Base-by-base conservation (phyloP, 768 basidiomycete genomes). In the Piloderma croceum region DNA sequence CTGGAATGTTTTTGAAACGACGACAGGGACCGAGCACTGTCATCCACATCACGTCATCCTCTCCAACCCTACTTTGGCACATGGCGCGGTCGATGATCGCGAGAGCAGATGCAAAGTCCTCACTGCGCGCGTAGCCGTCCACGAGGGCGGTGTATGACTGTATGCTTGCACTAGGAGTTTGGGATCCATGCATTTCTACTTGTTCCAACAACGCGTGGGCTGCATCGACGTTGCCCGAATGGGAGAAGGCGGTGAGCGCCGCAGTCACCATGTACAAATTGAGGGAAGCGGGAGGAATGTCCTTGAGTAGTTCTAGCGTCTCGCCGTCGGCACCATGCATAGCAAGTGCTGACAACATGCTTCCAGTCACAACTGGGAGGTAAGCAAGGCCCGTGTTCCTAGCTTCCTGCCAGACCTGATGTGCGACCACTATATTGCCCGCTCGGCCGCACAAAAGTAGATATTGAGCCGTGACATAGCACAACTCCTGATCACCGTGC, bases 41-140 rank as follows among this genome's bases (percentile, higher is more conserved):
- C 49, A 52, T 52, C 51, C 51, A 52, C 49, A 52, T 52, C 45
- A 52, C 51, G 27, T 47, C 51, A 31, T 52, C 51, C 38, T 52
- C 51, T 47, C 51, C 49, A 39, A 47, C 44, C n/a, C n/a, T n/a
- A 19, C 41, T 43, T 50, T 52, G 50, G 43, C 31, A 43, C 45
- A 49, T 50, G 42, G 50, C 49, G 34, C 48, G 50, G 41, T 52
- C 50, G 45, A 52, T 52, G 43, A 50, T 50, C 34, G 49, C 49
- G 38, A 52, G 46, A 35, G 51, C 51, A 36, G 51, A 50, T 50
- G 51, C 29, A 50, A 52, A 52, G 43, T 52, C 51, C 22, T 49
- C 51, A 44, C 25, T 47, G 25, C 49, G 51, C 36, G 51, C 49
- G 38, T 47, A 52, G 41, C 36, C 36, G 41, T 50, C 51, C 39